Base-by-base conservation (phyloP, 2,329 filamentous ascomycete species). In the Penicillium sp. region DNA sequence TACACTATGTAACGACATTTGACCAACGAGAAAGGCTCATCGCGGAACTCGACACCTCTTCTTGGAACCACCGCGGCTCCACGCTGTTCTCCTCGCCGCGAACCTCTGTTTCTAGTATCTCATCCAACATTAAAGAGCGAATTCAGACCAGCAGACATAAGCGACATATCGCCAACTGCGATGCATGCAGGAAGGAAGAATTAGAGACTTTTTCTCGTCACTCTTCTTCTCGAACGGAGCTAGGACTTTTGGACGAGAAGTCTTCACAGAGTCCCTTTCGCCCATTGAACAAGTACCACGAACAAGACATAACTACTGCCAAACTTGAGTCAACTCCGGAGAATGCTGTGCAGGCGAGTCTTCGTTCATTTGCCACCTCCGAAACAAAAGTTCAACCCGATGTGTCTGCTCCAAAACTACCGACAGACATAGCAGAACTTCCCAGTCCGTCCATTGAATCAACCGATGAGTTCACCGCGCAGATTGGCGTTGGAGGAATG, bases 401-500 rank as follows among this genome's bases (percentile, higher is more conserved):
- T 21, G 39, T 38, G 8, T 38, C 33, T 36, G 31, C 43, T 16
- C 49, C 45, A 34, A 21, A 19, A 21, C 7, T 27, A 34, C 40
- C 39, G 5, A 16, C 31, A 21, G 31, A n/a, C 11, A 46, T 16
- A 46, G 21, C 40, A 23, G 43, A 50, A 40, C 40, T 47, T 38
- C 44, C 53, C 33, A 55, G 46, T 33, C 23, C 64, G 4, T 19
- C 54, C 43, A 10, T 48, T 41, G 23, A 44, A n/a, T 15, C 40
- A 23, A 25, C 40, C 11, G 57, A 62, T 43, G 62, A 60, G 44
- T 74, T 65, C 48, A 65, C 40, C 36, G 70, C 74, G 4, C 68
- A 65, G 11, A 63, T 81, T 16, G 76, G 86, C 21, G 81, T 92
- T 40, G 84, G 81, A 29, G 88, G 88, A 51, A 91, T 92, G 88